Evolutionary conservation across 257 asterid species (phyloP), one percentile per base, ranked within the genome.

Genomic region (Solanum pinnatisectum): DNA sequence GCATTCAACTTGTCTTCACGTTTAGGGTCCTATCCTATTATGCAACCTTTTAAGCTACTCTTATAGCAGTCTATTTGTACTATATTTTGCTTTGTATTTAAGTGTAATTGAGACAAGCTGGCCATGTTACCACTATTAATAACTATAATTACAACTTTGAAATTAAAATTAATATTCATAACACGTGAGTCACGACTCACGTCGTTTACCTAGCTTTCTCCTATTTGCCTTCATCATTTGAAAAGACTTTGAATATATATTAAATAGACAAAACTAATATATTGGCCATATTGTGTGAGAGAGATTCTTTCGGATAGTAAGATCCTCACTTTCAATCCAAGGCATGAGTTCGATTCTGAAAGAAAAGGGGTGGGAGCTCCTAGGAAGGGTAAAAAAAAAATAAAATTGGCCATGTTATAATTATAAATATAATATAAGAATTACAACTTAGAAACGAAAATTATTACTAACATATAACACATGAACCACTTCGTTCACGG

Each of bases 141-240:
- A 27, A 30, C 40, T 81, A 81, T 46, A 46, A 81, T 15, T 81
- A 27, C 40, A 79, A 27, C 25, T 79, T 27, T 79, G 67, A 14
- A 44, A 15, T 14, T 27, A 8, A 16, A 15, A 27, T 16, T 81
- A 81, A 5, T 81, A 82, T 11, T 16, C 27, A 46, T 18, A 49
- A 49, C 70, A 49, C 86, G 70, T 82, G 86, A 82, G 40, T 82
- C 86, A 49, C 86, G 86, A 82, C 27, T 82, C 70, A 49, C 86
- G 86, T 82, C 32, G 42, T 46, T 16, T 49, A 30, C 16, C 18
- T 56, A 56, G 65, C 65, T 49, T 82, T 82, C 13, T 37, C 68
- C n/a, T 5, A 27, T 82, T 30, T 10, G 25, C 6, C 3, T 46
- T 46, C 18, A 18, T 82, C 70, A 32, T 22, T 8, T 49, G 65